Percentiles rank a stretch among this genome's conserved stretches.
These are phyloP conservation scores for Kregervanrija fluxuum DNA, from an alignment of 805 yeast species.

Conservation along the genomic window DNA sequence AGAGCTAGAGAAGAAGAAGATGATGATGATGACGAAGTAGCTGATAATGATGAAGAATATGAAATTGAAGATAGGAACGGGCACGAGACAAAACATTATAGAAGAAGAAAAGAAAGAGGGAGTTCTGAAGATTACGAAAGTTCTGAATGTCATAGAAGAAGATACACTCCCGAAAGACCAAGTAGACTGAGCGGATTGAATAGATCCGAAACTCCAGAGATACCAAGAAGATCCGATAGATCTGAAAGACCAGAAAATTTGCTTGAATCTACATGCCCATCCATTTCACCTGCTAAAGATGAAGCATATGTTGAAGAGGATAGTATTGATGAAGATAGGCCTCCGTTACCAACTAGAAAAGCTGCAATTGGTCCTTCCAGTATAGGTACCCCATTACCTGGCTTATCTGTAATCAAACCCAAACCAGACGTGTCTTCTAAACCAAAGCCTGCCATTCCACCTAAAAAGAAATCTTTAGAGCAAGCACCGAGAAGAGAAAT, in stretches of 20 bases:
- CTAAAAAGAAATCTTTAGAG: background rate
- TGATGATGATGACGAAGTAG: background rate
- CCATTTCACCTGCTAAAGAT: background rate
- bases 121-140: background rate
- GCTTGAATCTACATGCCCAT: background rate
- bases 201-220: conserved; percentile 1
- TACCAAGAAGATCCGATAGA: background rate
- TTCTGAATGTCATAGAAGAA: background rate
- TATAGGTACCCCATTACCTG: conserved; percentile 6
- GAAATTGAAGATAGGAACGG: conserved; percentile 3
- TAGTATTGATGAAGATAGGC: conserved; percentile 20
- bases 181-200: background rate
- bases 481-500: too few species aligned
- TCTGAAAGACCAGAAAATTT: background rate
- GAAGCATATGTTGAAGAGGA: conserved; percentile 4
- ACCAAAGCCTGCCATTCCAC: conserved; percentile 8
- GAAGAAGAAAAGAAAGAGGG: background rate
- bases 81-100: conserved; percentile 1
- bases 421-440: conserved; percentile 7
- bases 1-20: too few species aligned
- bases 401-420: conserved; percentile 1
- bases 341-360: conserved; percentile 20
- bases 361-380: background rate
- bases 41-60: background rate
- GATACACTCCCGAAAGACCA: background rate